Evolutionary conservation across 2,329 filamentous ascomycete species (phyloP), one percentile per base, ranked within the genome.

Genomic region (Thermothelomyces thermophilus): DNA sequence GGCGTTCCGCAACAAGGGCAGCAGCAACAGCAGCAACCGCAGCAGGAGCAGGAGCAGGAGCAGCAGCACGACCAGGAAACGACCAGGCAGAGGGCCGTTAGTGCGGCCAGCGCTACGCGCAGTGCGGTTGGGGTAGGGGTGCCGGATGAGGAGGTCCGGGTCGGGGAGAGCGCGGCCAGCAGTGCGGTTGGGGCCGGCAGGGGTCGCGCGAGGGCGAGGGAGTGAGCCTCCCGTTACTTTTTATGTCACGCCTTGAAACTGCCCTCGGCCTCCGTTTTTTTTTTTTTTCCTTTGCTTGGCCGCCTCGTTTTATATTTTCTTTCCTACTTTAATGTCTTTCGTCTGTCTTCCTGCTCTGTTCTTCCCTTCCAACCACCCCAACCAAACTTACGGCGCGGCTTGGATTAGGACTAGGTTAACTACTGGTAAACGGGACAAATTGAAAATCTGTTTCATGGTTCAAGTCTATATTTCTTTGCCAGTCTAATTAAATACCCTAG

Each of bases 91-190:
- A 42, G 51, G 37, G 36, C 39, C 3, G 70, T 68, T 13, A 78
- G 75, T 62, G 77, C 72, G 0, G 70, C 74, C 1, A 81, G 76
- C 50, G 65, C 73, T 8, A 30, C 48, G 16, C 73, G 64, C n/a
- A 73, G 64, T 2, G 75, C 66, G 5, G 71, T 79, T 2, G 75
- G 67, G 5, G 71, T 79, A 0, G 78, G 78, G 2, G 78, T 81
- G 3, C 73, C 77, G 0, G 79, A 82, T 37, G 78, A 82, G 41
- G 79, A 80, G 60, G 64, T 83, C 37, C 71, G 72, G 45, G 78
- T 83, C 24, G 80, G 80, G 1, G 79, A 83, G 67, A 83, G 79
- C 54, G 80, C 80, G 1, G 76, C 78, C 1, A 81, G 76, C 57
- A 65, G 69, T 0, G 69, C 69, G 0, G 48, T 70, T 39, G 50